phyloP scores from a whole-genome alignment of 345 rosid species.

The Sisymbrium irio region DNA sequence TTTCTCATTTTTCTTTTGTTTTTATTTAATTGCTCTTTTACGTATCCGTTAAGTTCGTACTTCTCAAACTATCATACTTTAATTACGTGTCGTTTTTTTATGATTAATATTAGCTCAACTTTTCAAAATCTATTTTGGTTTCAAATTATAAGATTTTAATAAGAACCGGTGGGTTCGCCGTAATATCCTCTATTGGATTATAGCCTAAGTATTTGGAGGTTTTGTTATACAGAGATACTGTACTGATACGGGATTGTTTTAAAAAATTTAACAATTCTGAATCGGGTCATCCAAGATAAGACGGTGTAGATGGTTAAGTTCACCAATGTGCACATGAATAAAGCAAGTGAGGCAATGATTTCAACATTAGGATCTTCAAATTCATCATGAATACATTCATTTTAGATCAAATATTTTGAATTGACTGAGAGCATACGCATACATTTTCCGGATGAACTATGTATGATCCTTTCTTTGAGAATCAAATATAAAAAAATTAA shows the following conservation, averaged over 20 bases:
- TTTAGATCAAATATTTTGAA: too few relatives aligned
- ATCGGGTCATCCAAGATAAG: too few relatives aligned
- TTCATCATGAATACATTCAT: too few relatives aligned
- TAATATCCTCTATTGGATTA: neutral
- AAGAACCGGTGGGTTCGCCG: neutral
- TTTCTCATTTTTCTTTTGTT: neutral
- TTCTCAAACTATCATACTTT: slow-evolving; percentile 24
- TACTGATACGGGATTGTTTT: neutral
- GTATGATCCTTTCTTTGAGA: too few relatives aligned
- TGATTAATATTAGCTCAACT: neutral
- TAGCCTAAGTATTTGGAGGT: neutral
- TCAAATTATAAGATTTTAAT: neutral
- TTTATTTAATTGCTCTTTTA: slow-evolving; percentile 3
- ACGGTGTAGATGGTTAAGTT: too few relatives aligned
- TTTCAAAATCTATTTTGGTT: neutral
- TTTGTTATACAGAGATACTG: neutral
- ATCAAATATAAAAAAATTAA: too few relatives aligned
- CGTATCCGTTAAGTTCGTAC: slow-evolving; percentile 32
- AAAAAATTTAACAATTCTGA: too few relatives aligned
- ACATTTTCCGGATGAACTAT: too few relatives aligned
- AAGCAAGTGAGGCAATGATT: too few relatives aligned
- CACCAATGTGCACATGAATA: too few relatives aligned
- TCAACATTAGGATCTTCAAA: too few relatives aligned
- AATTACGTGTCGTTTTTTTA: slow-evolving; percentile 21
- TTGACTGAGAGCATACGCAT: too few relatives aligned